phyloP scores from a whole-genome alignment of 2,329 filamentous ascomycete genomes.

The Penicillium sp. region DNA sequence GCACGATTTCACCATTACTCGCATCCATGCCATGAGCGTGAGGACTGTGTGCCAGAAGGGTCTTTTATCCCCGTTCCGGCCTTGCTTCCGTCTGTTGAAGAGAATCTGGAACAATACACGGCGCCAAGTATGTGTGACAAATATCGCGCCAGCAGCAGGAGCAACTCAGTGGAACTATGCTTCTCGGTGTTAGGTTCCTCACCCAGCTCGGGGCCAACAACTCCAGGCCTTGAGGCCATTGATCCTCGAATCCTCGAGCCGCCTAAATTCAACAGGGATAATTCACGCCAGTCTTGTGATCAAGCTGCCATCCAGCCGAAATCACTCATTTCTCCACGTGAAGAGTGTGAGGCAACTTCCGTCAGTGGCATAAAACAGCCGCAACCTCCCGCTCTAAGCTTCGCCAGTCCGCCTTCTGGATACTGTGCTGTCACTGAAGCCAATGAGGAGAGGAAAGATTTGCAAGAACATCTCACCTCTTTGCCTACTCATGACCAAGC shows the following conservation, averaged over 20 bases:
- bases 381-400: neutral
- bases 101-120: neutral
- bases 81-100: neutral
- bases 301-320: neutral
- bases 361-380: neutral
- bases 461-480: neutral
- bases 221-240: neutral
- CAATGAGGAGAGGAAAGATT: neutral
- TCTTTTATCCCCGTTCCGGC: neutral
- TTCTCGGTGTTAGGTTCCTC: neutral
- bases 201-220: neutral
- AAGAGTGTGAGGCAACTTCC: neutral
- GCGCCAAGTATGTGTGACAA: neutral
- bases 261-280: neutral
- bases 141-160: neutral
- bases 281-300: neutral
- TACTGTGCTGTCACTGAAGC: neutral
- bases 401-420: neutral
- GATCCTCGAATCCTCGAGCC: neutral
- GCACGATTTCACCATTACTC: neutral
- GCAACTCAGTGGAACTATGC: neutral
- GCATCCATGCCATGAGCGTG: neutral
- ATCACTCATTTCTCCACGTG: neutral
- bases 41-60: conserved; percentile 4
- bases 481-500: neutral